Evolutionary conservation across 2,329 filamentous ascomycete species (phyloP).

Genomic region (Xylariaceae sp.): DNA sequence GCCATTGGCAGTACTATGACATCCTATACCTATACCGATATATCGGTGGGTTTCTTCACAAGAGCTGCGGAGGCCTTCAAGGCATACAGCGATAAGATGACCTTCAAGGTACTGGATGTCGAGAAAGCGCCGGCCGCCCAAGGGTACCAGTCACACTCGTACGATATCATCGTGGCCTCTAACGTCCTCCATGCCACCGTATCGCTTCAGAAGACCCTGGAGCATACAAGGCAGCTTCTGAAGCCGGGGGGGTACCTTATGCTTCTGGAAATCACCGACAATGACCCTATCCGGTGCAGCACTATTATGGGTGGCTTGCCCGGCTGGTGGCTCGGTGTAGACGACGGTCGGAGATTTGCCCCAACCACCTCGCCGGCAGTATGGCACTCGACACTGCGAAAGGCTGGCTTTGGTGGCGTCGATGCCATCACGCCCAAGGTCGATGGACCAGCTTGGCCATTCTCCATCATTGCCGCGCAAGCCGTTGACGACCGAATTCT

Average conservation of each 20-base stretch:
- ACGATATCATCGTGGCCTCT: slow-evolving; percentile 9
- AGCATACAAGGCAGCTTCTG: slow-evolving; percentile 1
- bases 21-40: slow-evolving; percentile 7
- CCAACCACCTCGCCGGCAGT: neutral
- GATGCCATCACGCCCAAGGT: slow-evolving; percentile 9
- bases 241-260: slow-evolving; percentile 11
- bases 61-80: slow-evolving; percentile 3
- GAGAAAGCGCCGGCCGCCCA: slow-evolving; percentile 6
- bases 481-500: no score
- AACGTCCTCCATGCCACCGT: slow-evolving; percentile 10
- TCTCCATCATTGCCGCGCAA: no score
- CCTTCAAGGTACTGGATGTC: slow-evolving; percentile 7
- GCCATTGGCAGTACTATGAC: neutral
- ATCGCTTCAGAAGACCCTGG: slow-evolving; percentile 1
- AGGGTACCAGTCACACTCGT: slow-evolving; percentile 5
- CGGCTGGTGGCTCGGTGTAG: slow-evolving; percentile 29
- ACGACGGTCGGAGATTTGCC: slow-evolving; percentile 18
- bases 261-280: slow-evolving; percentile 10
- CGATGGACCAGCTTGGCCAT: neutral
- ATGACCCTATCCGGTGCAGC: slow-evolving; percentile 7
- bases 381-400: slow-evolving; percentile 14
- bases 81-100: slow-evolving; percentile 1
- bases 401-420: slow-evolving; percentile 10
- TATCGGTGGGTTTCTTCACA: slow-evolving; percentile 7
- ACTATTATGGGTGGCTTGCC: slow-evolving; percentile 25